These are phyloP conservation scores for Pleurotus citrinopileatus DNA, from an alignment of 768 basidiomycete genomes.

Conservation along the genomic window DNA sequence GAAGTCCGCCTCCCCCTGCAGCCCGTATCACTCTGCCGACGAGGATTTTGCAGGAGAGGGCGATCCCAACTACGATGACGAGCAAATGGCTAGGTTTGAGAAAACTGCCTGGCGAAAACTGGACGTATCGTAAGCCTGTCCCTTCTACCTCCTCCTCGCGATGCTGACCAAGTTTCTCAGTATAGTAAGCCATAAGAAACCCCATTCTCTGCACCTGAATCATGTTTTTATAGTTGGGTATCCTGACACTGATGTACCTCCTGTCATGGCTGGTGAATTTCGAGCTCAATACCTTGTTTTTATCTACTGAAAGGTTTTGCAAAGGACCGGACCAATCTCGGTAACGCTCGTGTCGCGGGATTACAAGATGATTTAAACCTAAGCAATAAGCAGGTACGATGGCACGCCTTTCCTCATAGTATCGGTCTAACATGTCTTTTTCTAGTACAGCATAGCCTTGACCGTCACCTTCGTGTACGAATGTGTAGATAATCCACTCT, in stretches of 20 bases:
- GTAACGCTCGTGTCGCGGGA: slow-evolving; percentile 60
- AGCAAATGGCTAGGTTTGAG: no score
- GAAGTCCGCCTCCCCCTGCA: no score
- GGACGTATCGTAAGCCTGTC: slow-evolving; percentile 42
- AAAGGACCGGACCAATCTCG: slow-evolving; percentile 53
- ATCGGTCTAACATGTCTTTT: no score
- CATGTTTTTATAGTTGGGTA: not conserved
- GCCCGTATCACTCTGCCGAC: no score
- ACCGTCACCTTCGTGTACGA: slow-evolving; percentile 37
- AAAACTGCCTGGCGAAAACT: slow-evolving; percentile 45
- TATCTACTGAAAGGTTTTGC: not conserved
- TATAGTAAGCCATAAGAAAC: not conserved
- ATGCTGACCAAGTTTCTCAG: not conserved
- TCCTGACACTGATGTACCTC: slow-evolving; percentile 47
- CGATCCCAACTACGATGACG: no score
- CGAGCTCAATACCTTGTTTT: slow-evolving; percentile 12
- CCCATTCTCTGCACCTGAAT: no score
- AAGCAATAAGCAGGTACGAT: slow-evolving; percentile 29
- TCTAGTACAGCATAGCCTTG: slow-evolving; percentile 42
- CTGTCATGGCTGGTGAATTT: slow-evolving; percentile 57
- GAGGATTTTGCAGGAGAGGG: no score
- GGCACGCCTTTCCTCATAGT: not conserved
- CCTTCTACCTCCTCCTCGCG: not conserved
- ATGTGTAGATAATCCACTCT: not conserved
- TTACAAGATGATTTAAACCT: slow-evolving; percentile 54